Evolutionary conservation across 1,284 basidiomycete genomes (phyloP), one percentile per base, ranked within the genome.

Genomic region (Bondarzewia mesenterica): DNA sequence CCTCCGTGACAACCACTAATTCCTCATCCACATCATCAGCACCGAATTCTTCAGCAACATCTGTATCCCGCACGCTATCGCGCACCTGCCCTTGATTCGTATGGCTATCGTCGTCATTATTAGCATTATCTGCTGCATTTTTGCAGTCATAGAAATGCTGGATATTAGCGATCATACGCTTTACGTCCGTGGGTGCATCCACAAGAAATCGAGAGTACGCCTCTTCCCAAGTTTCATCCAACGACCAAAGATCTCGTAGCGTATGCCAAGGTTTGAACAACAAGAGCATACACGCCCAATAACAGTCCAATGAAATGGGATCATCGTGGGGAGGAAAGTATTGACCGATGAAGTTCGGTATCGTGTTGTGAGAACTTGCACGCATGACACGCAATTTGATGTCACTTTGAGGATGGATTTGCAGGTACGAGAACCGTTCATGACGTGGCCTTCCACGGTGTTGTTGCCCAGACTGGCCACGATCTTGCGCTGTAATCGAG

Each of bases 201-300:
- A 7, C 7, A 0, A 42, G 15, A 41, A 64, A 64, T 2, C 14
- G 15, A 1, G 46, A 18, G 27, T 63, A 65, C n/a, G 58, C 57
- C 4, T 52, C 45, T 10, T 50, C 35, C 63, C 65, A 69, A 20
- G 54, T 56, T 40, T 61, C 18, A 2, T 15, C 3, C 0, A 26
- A 15, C 2, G 5, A 1, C 48, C 63, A 66, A 20, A 71, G 49
- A 25, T 68, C 67, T 0, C 69, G 1, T 15, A 52, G 42, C 8
- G 10, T 7, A 1, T 64, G 41, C 71, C 72, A 74, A 18, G 71
- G 70, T 41, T 65, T 67, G 0, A 74, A 50, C 0, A 73, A 54
- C 10, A 62, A 4, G 1, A 73, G 48, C 57, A 73, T 70, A 3
- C 46, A 56, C 3, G 70, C 70, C 44, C 57, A 65, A 49, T 69